Evolutionary conservation across 768 basidiomycete genomes (phyloP).

Genomic region (Podaxis sp.): DNA sequence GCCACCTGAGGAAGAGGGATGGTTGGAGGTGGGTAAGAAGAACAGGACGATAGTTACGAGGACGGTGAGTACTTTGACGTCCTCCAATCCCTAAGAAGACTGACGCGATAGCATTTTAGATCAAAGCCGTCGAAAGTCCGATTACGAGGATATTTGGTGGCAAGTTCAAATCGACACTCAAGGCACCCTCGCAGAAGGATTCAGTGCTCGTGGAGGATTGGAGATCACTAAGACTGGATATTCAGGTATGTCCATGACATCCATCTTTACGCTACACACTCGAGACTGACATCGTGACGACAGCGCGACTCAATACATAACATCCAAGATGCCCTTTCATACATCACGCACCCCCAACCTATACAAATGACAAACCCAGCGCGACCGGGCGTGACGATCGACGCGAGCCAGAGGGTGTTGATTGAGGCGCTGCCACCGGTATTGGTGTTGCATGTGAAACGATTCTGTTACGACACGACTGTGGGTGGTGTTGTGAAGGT

Average conservation of each 20-base stretch:
- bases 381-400: conserved; percentile 57
- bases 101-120: conserved; percentile 37
- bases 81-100: conserved; percentile 2
- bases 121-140: conserved; percentile 79
- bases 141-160: conserved; percentile 94
- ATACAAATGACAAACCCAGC: conserved; percentile 71
- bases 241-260: conserved; percentile 55
- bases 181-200: conserved; percentile 80
- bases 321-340: conserved; percentile 79
- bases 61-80: conserved; percentile 49
- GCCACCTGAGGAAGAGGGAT: conserved; percentile 61
- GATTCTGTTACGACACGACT: conserved; percentile 82
- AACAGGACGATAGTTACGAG: conserved; percentile 81
- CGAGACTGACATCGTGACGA: neutral
- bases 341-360: conserved; percentile 76
- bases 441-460: conserved; percentile 85
- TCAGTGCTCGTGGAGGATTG: conserved; percentile 90
- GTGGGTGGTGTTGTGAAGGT: conserved; percentile 83
- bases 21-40: conserved; percentile 92
- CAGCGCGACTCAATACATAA: conserved; percentile 74
- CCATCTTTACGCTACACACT: neutral
- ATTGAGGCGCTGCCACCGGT: conserved; percentile 85
- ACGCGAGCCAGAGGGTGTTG: conserved; percentile 62
- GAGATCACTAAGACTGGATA: conserved; percentile 85
- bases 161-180: conserved; percentile 82